Evolutionary conservation across 768 basidiomycete species (phyloP), one percentile per base, ranked within the genome.

Genomic region (Tricholoma flavovirens): DNA sequence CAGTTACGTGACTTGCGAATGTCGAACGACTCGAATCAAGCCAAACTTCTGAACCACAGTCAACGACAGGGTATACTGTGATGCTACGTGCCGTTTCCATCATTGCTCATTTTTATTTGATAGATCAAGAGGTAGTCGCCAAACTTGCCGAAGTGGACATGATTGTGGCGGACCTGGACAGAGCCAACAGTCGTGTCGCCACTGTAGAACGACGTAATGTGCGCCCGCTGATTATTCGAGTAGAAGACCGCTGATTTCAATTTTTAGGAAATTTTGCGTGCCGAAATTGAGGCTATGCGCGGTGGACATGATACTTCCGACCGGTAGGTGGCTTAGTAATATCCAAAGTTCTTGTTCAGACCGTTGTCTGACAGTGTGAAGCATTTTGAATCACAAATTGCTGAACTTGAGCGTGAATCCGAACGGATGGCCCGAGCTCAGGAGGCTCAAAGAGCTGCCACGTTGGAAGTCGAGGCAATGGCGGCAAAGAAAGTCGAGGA

Each of bases 151-250:
- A 99, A 67, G 80, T 96, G 55, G 97, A 99, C 66, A 90, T 98
- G 85, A 84, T 98, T 62, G 88, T 90, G 22, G 90, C 89, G 11
- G 97, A 99, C 73, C 77, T 98, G 40, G 93, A 95, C 63, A 82
- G 93, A 15, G 94, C 97, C n/a, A 98, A 95, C 64, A 90, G 85
- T 64, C 85, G 96, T 15, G 90, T 98, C 2, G 92, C 90, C 0
- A 85, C 88, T 2, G 88, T 98, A 35, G 96, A 98, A 71, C 82
- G 94, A 59, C 82, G 97, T 51, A 98, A 99, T 73, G 93, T 93
- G 60, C 55, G 81, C 68, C 17, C 8, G 45, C 38, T 15, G 54
- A 30, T 21, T 45, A 29, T 32, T 52, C 38, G 8, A 45, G 29
- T 45, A 8, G 26, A 48, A 14, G n/a, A 5, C 38, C 19, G 40